Evolutionary conservation across 345 rosid species (phyloP), one percentile per base, ranked within the genome.

Genomic region (Melastoma malabathricum): DNA sequence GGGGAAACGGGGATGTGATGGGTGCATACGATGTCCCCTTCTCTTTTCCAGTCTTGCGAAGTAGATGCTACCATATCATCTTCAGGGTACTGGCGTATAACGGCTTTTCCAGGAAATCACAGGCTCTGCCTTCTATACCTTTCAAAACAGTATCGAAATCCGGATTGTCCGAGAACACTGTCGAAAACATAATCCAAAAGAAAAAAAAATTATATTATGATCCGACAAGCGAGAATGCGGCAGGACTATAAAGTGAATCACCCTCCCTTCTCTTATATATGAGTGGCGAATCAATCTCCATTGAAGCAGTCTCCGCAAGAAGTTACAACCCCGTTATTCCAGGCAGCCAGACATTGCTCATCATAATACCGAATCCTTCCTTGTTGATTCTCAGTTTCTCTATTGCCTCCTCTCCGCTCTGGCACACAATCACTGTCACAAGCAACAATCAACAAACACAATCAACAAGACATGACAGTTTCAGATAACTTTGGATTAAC

Each of bases 251-350:
- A 13, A 4, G 17, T 14, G 4, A 1, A 18, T 5, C 14, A 13
- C 0, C 1, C 3, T 31, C 10, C 3, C 13, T 12, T 5, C 25
- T 22, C 64, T 60, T 23, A 60, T 58, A 1, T 6, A 52, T 31
- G 23, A 60, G 51, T 2, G 64, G 58, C 13, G 54, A 25, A 19
- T 46, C 18, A 6, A 44, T 15, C 3, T 7, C 34, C 52, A 2
- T 7, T 16, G 17, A n/a, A 13, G 34, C 5, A 0, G 46, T 25
- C 23, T 22, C 27, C 2, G 43, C 31, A 0, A 52, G 57, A 39
- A 60, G 52, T 31, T 60, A 45, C 13, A 60, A 31, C 20, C 64
- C 64, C 39, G 52, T 51, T 41, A 60, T 60, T 20, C 38, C 64
- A 1, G 52, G 57, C 58, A 60, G 34, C 23, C 41, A 47, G 16